These are phyloP conservation scores for Dictyostelium capitatum DNA, from an alignment of 78 protist species.

Conservation along the genomic window DNA sequence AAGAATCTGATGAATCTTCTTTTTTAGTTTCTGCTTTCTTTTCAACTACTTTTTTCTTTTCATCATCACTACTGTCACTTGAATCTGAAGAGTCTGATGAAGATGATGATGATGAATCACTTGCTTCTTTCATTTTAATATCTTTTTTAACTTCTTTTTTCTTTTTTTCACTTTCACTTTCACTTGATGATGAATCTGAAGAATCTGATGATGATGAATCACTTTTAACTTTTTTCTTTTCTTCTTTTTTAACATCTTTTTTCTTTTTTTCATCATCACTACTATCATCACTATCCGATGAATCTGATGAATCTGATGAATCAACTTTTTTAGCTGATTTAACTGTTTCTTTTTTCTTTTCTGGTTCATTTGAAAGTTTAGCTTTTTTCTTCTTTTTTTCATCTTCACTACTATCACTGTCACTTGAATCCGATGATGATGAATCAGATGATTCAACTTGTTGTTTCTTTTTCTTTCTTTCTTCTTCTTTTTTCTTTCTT, in stretches of 20 bases:
- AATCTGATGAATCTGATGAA: not conserved
- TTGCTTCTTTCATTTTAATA: not conserved
- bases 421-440: not conserved
- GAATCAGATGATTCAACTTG: not conserved
- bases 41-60: too few relatives aligned
- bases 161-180: constrained; percentile 11
- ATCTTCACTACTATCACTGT: constrained; percentile 9
- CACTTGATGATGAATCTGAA: not conserved
- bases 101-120: constrained; percentile 20
- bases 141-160: not conserved
- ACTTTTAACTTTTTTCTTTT: not conserved
- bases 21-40: too few relatives aligned
- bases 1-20: constrained; percentile 12
- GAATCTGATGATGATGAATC: not conserved
- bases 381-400: not conserved
- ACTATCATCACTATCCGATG: not conserved
- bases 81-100: too few relatives aligned
- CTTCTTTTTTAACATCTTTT: not conserved
- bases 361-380: not conserved
- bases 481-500: not conserved
- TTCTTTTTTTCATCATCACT: constrained; percentile 18
- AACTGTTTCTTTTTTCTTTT: not conserved
- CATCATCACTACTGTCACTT: too few relatives aligned
- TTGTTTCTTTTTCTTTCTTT: not conserved
- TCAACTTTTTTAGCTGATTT: not conserved